Conservation (phyloP, 2,329 filamentous ascomycete species). For the Ceratocystis destructans region DNA sequence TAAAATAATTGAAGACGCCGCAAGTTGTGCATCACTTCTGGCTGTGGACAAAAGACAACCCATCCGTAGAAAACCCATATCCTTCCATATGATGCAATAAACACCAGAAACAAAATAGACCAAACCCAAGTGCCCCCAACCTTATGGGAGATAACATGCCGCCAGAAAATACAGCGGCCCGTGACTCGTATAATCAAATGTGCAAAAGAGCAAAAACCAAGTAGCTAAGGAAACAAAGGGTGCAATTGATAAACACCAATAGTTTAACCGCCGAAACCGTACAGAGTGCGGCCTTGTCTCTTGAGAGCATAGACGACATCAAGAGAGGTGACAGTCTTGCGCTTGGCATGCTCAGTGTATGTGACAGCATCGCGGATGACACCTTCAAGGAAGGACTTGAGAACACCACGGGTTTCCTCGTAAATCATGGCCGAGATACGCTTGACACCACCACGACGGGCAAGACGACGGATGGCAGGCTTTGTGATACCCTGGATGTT, state of each 20-base stretch:
- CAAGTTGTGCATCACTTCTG: constrained; percentile 19
- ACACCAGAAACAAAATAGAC: constrained; percentile 32
- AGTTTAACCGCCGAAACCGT: constrained; percentile 76
- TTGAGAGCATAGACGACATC: constrained; percentile 56
- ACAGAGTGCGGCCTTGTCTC: constrained; percentile 62
- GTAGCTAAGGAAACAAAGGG: constrained; percentile 19
- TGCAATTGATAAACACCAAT: constrained; percentile 17
- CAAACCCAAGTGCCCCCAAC: constrained; percentile 24
- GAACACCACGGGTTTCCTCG: constrained; percentile 63
- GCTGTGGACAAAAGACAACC: constrained; percentile 17
- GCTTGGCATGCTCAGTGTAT: constrained; percentile 69
- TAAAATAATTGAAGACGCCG: constrained; percentile 15
- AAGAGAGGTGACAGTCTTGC: constrained; percentile 62
- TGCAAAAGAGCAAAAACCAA: constrained; percentile 1
- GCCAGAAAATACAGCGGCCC: constrained; percentile 15
- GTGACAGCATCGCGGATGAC: constrained; percentile 66
- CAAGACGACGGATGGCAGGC: constrained; percentile 95
- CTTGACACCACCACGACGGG: constrained; percentile 98
- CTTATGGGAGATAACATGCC: constrained; percentile 19
- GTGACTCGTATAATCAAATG: constrained; percentile 22
- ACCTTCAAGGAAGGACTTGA: constrained; percentile 65
- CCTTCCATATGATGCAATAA: constrained; percentile 32
- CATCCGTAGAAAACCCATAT: constrained; percentile 27
- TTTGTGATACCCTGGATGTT: constrained; percentile 99
- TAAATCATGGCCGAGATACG: constrained; percentile 95